A percentile compares a stretch with the other conserved stretches of the same genome.
phyloP scores from a whole-genome alignment of 768 basidiomycete genomes.

The Gymnopilus junonius region DNA sequence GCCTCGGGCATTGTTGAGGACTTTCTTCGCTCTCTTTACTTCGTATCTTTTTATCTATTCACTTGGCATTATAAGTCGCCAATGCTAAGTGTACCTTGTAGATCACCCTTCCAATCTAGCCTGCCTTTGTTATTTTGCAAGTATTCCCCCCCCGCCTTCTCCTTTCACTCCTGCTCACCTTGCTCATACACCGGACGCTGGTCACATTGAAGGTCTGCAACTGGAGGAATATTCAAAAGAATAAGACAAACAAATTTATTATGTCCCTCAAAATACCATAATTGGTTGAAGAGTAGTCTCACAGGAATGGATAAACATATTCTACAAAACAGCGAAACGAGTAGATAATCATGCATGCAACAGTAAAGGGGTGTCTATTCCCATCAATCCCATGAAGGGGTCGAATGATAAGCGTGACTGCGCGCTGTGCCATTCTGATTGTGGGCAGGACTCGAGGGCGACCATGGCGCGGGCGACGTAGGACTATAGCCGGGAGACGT shows the following conservation, averaged over 20 bases:
- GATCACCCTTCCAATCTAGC: too few species aligned
- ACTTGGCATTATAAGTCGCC: too few species aligned
- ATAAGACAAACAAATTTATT: too few species aligned
- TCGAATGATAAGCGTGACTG: conserved; percentile 49
- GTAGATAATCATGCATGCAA: conserved; percentile 32
- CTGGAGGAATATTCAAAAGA: neutral
- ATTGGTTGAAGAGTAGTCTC: neutral
- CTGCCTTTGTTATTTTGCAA: too few species aligned
- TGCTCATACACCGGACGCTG: too few species aligned
- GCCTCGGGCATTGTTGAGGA: too few species aligned
- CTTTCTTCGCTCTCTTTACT: too few species aligned
- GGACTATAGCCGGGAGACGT: conserved; percentile 88
- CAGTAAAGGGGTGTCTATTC: conserved; percentile 7
- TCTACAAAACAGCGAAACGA: conserved; percentile 28
- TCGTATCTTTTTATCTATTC: too few species aligned
- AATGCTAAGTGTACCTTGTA: too few species aligned
- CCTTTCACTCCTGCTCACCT: too few species aligned
- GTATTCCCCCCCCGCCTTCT: too few species aligned
- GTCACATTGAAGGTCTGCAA: too few species aligned
- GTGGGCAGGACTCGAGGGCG: conserved; percentile 79
- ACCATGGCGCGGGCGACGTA: conserved; percentile 78
- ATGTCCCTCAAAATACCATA: neutral
- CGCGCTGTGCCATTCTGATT: conserved; percentile 53
- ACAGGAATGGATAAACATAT: conserved; percentile 13
- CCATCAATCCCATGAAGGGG: conserved; percentile 56